Base-by-base conservation (phyloP, 169 alveolate species). In the Besnoitia besnoiti region DNA sequence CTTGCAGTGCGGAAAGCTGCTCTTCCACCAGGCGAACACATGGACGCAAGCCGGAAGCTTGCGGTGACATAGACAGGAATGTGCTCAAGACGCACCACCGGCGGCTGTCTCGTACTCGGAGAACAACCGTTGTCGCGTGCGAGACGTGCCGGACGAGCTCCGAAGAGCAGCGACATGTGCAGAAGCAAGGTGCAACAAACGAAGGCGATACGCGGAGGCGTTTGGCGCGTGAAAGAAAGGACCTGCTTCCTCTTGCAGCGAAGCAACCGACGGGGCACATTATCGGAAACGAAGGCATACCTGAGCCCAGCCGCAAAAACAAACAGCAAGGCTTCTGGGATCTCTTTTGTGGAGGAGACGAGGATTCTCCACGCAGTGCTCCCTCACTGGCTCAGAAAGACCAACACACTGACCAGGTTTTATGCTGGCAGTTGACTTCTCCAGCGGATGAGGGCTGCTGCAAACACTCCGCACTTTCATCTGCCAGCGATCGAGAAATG, bases 131-230 rank as follows among this genome's bases (percentile, higher is more conserved):
- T 30, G 35, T 55, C n/a, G 87, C 40, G 14, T 77, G 87, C 30
- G 87, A 42, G 12, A 77, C 35, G 30, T 77, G 87, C 40, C 59
- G 87, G 14, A 77, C 87, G 55, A 51, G 59, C 7, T 77, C 40
- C 55, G 87, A 77, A 30, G 40, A 1, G 30, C 33, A 55, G 33
- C 67, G 33, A n/a, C 30, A 55, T 1, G 67, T 8, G 67, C 33
- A 55, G n/a, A n/a, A n/a, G 3, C 67, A 19, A 21, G 24, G 67
- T 16, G 67, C 3, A 55, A 19, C 27, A 55, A 5, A 55, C 30
- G 24, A 19, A 21, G 27, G 67, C 30, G 3, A 55, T 55, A 1
- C 33, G 12, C 3, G 30, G 30, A 55, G 67, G 24, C 33, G 24
- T n/a, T n/a, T 0, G 30, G 12, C 67, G 12, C 67, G 67, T 1